Evolutionary conservation across 306 rosid species (phyloP).

Genomic region (Glycyrrhiza uralensis): DNA sequence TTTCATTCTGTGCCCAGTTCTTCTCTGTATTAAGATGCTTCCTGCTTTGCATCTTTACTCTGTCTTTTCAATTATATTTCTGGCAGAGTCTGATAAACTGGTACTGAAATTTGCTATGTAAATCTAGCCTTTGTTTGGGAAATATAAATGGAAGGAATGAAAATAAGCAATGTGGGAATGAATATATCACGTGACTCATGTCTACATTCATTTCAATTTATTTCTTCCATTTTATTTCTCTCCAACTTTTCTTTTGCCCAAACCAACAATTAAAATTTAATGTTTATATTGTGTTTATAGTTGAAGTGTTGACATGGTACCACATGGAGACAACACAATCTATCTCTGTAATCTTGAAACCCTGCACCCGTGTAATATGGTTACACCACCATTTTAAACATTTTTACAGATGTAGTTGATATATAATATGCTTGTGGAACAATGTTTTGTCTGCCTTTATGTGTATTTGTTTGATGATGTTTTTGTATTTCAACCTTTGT

Average conservation of each 20-base stretch:
- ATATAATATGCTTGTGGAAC: not conserved
- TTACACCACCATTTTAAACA: not conserved
- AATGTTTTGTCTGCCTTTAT: conserved; percentile 1
- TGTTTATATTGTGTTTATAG: not conserved
- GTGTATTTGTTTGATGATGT: not conserved
- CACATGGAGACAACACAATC: not conserved
- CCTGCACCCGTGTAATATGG: not conserved
- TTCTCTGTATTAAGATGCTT: not conserved
- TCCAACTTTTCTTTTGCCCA: not conserved
- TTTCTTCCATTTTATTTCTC: no score
- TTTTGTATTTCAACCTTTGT: conserved; percentile 5
- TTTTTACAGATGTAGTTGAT: not conserved
- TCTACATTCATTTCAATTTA: no score
- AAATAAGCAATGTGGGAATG: not conserved
- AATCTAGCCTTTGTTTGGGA: not conserved
- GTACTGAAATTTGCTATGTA: not conserved
- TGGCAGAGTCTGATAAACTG: not conserved
- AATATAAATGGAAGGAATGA: not conserved
- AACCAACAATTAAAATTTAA: not conserved
- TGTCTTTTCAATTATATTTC: not conserved
- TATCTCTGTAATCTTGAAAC: not conserved
- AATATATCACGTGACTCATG: no score
- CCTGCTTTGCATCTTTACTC: not conserved
- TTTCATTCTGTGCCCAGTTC: not conserved
- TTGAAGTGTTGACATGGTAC: not conserved